These are phyloP conservation scores for Fusarium papillatum DNA, from an alignment of 2,329 filamentous ascomycete genomes.

Conservation along the genomic window DNA sequence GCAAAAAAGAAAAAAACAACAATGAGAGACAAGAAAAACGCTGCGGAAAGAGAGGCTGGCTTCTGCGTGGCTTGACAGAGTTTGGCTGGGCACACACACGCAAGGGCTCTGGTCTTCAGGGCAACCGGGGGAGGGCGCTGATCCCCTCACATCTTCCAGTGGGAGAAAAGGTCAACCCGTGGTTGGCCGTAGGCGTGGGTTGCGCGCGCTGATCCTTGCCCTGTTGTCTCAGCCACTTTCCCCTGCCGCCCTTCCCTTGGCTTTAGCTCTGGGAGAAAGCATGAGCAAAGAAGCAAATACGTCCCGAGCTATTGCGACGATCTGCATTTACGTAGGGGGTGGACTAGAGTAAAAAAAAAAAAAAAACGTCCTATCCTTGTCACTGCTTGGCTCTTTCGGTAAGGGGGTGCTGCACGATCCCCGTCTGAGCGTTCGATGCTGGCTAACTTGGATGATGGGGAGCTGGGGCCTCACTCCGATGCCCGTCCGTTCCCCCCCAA, in stretches of 20 bases:
- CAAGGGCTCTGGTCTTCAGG: constrained; percentile 25
- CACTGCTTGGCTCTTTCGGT: neutral
- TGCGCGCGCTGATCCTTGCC: constrained; percentile 21
- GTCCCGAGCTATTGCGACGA: constrained; percentile 12
- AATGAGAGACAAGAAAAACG: neutral
- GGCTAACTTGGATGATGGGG: neutral
- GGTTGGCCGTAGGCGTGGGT: constrained; percentile 3
- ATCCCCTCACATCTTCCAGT: neutral
- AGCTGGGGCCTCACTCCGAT: neutral
- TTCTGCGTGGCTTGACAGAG: constrained; percentile 4
- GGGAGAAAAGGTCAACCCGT: neutral
- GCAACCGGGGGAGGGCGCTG: neutral
- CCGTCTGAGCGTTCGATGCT: constrained; percentile 24
- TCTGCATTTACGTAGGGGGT: constrained; percentile 16
- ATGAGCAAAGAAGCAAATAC: constrained; percentile 10
- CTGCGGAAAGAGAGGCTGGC: neutral
- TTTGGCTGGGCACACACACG: constrained; percentile 5
- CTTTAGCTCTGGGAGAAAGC: neutral
- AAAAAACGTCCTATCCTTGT: neutral
- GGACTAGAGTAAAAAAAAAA: neutral
- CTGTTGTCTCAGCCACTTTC: constrained; percentile 9
- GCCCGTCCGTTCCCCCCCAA: neutral
- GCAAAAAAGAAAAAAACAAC: neutral
- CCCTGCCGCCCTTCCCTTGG: constrained; percentile 33
- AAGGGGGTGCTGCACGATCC: constrained; percentile 11